Evolutionary conservation across 768 basidiomycete genomes (phyloP), one percentile per base, ranked within the genome.

Genomic region (Tulasnella calospora): DNA sequence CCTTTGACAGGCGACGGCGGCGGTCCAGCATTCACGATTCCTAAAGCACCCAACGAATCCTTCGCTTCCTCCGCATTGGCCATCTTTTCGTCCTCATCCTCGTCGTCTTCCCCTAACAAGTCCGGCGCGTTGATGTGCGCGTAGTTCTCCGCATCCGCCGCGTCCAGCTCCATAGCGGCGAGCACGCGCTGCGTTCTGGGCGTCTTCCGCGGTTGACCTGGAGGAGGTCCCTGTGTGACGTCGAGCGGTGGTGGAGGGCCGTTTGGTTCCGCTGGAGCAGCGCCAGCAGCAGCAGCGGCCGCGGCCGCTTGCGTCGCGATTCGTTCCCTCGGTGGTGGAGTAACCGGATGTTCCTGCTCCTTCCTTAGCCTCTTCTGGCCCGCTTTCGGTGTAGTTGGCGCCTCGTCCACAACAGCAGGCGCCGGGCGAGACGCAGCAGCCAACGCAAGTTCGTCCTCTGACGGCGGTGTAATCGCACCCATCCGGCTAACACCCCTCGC

Each of bases 191-290:
- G 94, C 70, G 90, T 87, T 76, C 89, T 88, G 30, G 95, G 95
- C 0, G 95, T 95, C 86, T 97, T 98, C 81, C 91, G 90, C 40
- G 92, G 94, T 83, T 94, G 94, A 27, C 92, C 93, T 12, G 92
- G 93, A 27, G 94, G 92, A 15, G 89, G 88, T 23, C 88, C 89
- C 41, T 88, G 88, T 0, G 93, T 92, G 79, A 89, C 90, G 13
- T 92, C 92, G 15, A 78, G 70, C 35, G 77, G 69, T 61, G 44
- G 36, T 33, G 92, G 90, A 67, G 61, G 61, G 27, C 61, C 61
- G 61, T 35, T 67, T 7, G 61, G 61, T 15, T 67, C 61, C 27
- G 23, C 51, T n/a, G 51, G 30, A 1, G 61, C 61, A 55, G 92
- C 88, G 35, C 92, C 82, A 3, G 88, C 83, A 21, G 87, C 84